phyloP scores from a whole-genome alignment of 225 moss, liverwort and hornwort species.

The Sphagnum tenellum region DNA sequence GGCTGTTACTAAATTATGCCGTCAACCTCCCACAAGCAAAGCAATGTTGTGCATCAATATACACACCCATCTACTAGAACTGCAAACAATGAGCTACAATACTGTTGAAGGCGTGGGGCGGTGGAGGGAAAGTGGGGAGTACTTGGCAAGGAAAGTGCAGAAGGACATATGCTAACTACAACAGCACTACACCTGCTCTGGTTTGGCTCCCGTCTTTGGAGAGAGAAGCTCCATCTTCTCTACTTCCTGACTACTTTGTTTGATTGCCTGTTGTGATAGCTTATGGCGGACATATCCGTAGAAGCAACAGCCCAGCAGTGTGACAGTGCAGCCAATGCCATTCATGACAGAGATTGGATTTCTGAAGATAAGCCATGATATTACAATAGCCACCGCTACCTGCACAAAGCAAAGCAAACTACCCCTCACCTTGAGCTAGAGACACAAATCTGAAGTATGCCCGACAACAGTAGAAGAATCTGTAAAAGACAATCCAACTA shows the following conservation, averaged over 20 bases:
- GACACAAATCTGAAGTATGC: no score
- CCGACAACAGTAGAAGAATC: no score
- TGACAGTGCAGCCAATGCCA: slow-evolving; percentile 58
- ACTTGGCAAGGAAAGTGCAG: no score
- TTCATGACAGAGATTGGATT: slow-evolving; percentile 70
- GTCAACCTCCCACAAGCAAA: no score
- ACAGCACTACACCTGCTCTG: slow-evolving; percentile 12
- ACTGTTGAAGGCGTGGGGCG: no score
- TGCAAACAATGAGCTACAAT: no score
- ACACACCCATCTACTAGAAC: no score
- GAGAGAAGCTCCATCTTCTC: slow-evolving; percentile 37
- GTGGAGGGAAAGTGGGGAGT: no score
- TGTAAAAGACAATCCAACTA: no score
- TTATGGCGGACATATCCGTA: slow-evolving; percentile 68
- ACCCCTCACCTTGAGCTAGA: neutral
- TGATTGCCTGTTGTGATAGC: slow-evolving; percentile 28
- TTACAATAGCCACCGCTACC: slow-evolving; percentile 72
- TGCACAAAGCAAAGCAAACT: slow-evolving; percentile 11
- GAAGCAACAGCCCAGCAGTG: slow-evolving; percentile 65
- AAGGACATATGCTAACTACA: no score
- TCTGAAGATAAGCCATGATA: slow-evolving; percentile 74
- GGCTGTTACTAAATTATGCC: no score
- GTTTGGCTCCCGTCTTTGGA: slow-evolving; percentile 23
- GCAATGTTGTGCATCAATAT: no score
- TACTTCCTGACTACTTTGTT: slow-evolving; percentile 9